Conservation (phyloP, 2,329 filamentous ascomycete genomes). For the Onygenales sp. region DNA sequence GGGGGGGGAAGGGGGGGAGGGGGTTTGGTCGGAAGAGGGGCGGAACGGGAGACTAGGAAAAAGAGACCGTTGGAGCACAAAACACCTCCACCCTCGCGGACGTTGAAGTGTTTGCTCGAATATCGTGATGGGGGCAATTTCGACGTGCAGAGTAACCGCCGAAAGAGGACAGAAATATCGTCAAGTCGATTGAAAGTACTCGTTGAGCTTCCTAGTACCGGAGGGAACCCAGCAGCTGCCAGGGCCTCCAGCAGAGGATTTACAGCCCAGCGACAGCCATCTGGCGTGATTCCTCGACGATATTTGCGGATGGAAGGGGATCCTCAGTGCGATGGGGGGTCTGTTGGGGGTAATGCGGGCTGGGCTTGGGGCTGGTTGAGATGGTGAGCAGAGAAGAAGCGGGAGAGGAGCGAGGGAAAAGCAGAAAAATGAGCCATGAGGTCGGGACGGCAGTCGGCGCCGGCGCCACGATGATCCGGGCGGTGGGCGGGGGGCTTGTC, state of each 20-base stretch:
- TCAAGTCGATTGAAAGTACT: constrained; percentile 51
- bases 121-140: constrained; percentile 47
- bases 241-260: constrained; percentile 69
- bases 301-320: constrained; percentile 38
- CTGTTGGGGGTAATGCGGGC: constrained; percentile 16
- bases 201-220: constrained; percentile 77
- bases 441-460: constrained; percentile 6
- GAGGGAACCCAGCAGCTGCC: constrained; percentile 4
- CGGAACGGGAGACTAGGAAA: background rate
- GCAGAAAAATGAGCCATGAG: constrained; percentile 10
- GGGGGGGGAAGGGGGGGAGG: no score
- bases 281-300: constrained; percentile 67
- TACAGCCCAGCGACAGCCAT: constrained; percentile 82
- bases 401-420: constrained; percentile 3
- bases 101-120: constrained; percentile 29
- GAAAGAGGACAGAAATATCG: constrained; percentile 47
- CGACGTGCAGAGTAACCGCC: constrained; percentile 42
- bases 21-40: background rate
- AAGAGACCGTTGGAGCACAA: constrained; percentile 11
- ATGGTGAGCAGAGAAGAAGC: constrained; percentile 14
- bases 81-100: constrained; percentile 29
- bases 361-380: constrained; percentile 13
- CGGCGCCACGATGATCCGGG: constrained; percentile 5
- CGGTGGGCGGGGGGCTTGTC: background rate
- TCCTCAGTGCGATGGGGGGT: constrained; percentile 17